phyloP scores from a whole-genome alignment of 345 rosid species.

The Bruguiera parviflora region DNA sequence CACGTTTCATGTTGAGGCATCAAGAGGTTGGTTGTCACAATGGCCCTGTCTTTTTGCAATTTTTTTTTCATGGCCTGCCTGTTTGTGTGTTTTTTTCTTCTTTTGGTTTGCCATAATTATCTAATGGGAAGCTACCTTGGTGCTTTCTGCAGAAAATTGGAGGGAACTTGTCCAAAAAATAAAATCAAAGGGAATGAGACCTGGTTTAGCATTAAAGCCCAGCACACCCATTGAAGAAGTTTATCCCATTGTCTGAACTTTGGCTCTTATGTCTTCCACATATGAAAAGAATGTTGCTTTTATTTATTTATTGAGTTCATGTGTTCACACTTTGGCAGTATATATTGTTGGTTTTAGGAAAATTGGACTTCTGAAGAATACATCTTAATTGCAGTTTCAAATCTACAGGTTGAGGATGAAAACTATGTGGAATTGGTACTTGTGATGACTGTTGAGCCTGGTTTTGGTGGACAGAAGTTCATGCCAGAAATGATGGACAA shows the following conservation, averaged over 20 bases:
- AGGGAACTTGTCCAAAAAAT: slow-evolving; percentile 59
- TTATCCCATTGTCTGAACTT: slow-evolving; percentile 65
- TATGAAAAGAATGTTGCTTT: neutral
- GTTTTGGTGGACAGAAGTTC: slow-evolving; percentile 92
- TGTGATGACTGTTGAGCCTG: slow-evolving; percentile 92
- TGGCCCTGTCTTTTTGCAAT: neutral
- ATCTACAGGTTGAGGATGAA: slow-evolving; percentile 58
- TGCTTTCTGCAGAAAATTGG: slow-evolving; percentile 64
- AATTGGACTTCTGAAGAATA: neutral
- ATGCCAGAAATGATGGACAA: slow-evolving; percentile 86
- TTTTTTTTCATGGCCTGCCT: neutral
- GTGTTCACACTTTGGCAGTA: neutral
- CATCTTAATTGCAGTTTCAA: neutral
- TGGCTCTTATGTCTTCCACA: neutral
- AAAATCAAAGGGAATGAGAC: slow-evolving; percentile 82
- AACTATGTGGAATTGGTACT: slow-evolving; percentile 91
- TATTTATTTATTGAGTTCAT: slow-evolving; percentile 1
- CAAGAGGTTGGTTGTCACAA: slow-evolving; percentile 51
- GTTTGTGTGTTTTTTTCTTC: neutral
- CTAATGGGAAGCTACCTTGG: slow-evolving; percentile 6
- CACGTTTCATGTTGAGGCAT: slow-evolving; percentile 85
- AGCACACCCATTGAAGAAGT: slow-evolving; percentile 82
- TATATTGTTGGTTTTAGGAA: neutral
- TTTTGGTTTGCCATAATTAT: neutral
- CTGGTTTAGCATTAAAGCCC: slow-evolving; percentile 80